phyloP scores from a whole-genome alignment of 2,329 filamentous ascomycete genomes.

The Penicillium sp. region DNA sequence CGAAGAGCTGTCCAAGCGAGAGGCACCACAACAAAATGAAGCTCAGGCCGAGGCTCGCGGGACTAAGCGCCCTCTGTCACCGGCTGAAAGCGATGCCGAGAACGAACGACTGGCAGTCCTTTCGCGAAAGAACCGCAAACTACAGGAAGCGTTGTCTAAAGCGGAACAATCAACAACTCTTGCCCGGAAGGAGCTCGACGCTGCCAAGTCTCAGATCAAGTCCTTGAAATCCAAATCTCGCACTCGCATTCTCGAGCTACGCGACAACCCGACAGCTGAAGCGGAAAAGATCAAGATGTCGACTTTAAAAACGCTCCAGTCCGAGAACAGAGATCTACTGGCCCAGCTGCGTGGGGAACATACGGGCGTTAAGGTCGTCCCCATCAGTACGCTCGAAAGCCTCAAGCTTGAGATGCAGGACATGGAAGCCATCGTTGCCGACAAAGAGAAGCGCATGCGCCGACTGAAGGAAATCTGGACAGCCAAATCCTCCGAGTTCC shows the following conservation, averaged over 20 bases:
- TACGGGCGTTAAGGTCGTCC: conserved; percentile 62
- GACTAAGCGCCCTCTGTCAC: conserved; percentile 63
- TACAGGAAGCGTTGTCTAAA: conserved; percentile 73
- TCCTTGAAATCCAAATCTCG: conserved; percentile 65
- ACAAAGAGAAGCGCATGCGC: conserved; percentile 73
- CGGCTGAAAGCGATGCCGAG: conserved; percentile 53
- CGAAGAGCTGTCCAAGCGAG: conserved; percentile 67
- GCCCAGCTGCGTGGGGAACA: conserved; percentile 61
- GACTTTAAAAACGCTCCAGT: conserved; percentile 72
- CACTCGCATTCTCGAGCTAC: conserved; percentile 79
- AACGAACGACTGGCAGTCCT: conserved; percentile 77
- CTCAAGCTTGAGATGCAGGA: conserved; percentile 73
- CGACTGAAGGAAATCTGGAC: conserved; percentile 92
- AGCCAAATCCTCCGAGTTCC: conserved; percentile 88
- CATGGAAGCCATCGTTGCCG: conserved; percentile 65
- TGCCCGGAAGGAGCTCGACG: conserved; percentile 71
- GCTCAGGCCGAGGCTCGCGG: conserved; percentile 42
- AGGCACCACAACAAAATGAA: conserved; percentile 47
- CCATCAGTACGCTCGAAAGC: conserved; percentile 71
- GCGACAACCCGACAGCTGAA: conserved; percentile 87
- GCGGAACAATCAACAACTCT: conserved; percentile 68
- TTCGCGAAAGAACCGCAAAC: conserved; percentile 78
- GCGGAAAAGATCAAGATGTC: conserved; percentile 79
- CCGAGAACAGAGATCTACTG: conserved; percentile 81
- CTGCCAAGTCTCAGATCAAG: conserved; percentile 69